These are phyloP conservation scores for Solanum rostratum DNA, from an alignment of 257 asterid genomes.

Conservation along the genomic window DNA sequence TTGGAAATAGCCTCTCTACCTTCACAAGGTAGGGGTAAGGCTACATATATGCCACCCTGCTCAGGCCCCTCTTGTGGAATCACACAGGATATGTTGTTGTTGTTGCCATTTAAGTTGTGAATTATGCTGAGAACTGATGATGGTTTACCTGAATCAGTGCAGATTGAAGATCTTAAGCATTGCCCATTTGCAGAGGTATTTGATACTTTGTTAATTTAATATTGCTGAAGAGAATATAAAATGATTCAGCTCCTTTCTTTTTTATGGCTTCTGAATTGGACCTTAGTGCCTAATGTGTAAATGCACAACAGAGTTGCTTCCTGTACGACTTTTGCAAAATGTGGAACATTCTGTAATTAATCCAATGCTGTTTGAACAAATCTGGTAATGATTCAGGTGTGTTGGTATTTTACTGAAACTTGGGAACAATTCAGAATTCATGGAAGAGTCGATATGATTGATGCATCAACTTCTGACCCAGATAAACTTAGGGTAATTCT, in stretches of 20 bases:
- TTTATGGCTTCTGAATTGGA: not conserved
- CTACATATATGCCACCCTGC: not conserved
- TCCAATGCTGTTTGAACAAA: not conserved
- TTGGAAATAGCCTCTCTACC: not conserved
- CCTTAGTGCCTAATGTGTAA: not conserved
- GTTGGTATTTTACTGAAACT: constrained; percentile 91
- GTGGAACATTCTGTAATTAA: not conserved
- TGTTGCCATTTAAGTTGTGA: not conserved
- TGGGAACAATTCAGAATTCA: constrained; percentile 90
- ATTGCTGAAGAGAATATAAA: not conserved
- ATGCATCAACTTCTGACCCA: constrained; percentile 48
- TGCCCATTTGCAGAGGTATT: constrained; percentile 75
- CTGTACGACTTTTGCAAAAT: not conserved
- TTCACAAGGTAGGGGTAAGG: not conserved
- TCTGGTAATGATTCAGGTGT: constrained; percentile 34
- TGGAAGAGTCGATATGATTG: constrained; percentile 63
- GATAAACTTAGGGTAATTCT: constrained; percentile 50
- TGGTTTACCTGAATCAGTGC: constrained; percentile 10
- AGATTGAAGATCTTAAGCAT: constrained; percentile 81
- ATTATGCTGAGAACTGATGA: not conserved
- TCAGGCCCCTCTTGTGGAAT: not conserved
- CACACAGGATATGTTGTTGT: not conserved
- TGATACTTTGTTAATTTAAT: not conserved
- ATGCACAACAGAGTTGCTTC: not conserved
- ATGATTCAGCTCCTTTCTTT: not conserved